Evolutionary conservation across 345 rosid genomes (phyloP).

Genomic region (Abelmoschus esculentus): DNA sequence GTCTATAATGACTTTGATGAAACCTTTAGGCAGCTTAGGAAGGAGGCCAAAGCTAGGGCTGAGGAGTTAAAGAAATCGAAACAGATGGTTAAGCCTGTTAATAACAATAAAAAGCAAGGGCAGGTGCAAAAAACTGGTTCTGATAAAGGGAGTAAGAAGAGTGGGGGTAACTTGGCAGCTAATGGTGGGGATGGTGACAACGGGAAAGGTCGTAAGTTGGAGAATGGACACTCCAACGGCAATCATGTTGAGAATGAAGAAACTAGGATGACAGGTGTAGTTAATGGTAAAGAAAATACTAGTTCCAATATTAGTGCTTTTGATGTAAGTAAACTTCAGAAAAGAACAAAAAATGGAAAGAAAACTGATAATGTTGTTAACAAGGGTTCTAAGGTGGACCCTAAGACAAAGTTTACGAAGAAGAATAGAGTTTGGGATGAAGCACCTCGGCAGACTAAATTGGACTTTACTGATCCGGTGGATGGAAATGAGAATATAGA

Average conservation of each 20-base stretch:
- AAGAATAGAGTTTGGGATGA: slow-evolving; percentile 96
- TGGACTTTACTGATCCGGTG: slow-evolving; percentile 77
- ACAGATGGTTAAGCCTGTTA: slow-evolving; percentile 44
- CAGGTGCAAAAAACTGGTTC: slow-evolving; percentile 44
- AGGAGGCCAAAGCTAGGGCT: slow-evolving; percentile 81
- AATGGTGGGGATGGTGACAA: slow-evolving; percentile 54
- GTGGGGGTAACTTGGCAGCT: slow-evolving; percentile 28
- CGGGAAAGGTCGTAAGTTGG: slow-evolving; percentile 36
- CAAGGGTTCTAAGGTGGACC: slow-evolving; percentile 68
- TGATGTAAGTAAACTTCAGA: slow-evolving; percentile 87
- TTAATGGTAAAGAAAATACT: slow-evolving; percentile 74
- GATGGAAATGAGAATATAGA: slow-evolving; percentile 43
- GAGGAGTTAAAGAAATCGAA: slow-evolving; percentile 79
- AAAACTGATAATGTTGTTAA: slow-evolving; percentile 66
- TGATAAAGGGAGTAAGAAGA: slow-evolving; percentile 53
- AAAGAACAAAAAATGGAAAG: slow-evolving; percentile 81
- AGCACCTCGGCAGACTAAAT: slow-evolving; percentile 52
- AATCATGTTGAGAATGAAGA: slow-evolving; percentile 29
- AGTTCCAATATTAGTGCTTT: slow-evolving; percentile 62
- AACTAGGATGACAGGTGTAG: slow-evolving; percentile 37
- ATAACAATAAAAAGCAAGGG: slow-evolving; percentile 53
- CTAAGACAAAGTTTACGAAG: slow-evolving; percentile 65
- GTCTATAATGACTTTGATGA: slow-evolving; percentile 67
- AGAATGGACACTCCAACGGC: slow-evolving; percentile 59
- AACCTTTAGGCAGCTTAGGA: slow-evolving; percentile 85